phyloP scores from a whole-genome alignment of 2,329 filamentous ascomycete genomes.

The Diaporthe nobilis region DNA sequence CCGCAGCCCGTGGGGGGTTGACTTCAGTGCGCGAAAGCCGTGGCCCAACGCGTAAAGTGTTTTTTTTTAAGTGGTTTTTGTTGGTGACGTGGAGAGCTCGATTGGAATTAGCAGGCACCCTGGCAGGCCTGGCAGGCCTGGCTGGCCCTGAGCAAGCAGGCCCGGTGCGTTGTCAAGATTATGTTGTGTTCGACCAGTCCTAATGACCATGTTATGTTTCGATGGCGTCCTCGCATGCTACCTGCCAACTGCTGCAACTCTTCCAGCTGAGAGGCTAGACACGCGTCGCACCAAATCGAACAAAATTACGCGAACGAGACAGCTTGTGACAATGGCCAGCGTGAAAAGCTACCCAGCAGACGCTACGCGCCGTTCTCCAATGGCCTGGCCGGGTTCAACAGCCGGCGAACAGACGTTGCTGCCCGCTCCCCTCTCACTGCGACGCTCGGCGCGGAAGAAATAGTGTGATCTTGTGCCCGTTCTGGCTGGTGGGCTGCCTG shows the following conservation, averaged over 20 bases:
- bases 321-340: neutral
- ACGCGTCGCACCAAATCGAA: constrained; percentile 3
- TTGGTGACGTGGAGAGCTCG: constrained; percentile 10
- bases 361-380: constrained; percentile 15
- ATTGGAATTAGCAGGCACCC: neutral
- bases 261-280: constrained; percentile 4
- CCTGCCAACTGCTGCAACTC: neutral
- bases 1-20: constrained; percentile 1
- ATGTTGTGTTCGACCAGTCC: neutral
- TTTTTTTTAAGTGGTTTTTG: neutral
- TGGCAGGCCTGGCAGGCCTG: neutral
- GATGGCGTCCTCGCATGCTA: neutral
- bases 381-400: constrained; percentile 5
- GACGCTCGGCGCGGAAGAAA: constrained; percentile 23
- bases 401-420: constrained; percentile 30
- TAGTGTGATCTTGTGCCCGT: constrained; percentile 19
- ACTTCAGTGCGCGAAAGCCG: neutral
- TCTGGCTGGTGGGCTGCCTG: neutral
- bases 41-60: constrained; percentile 31
- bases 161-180: neutral
- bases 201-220: neutral
- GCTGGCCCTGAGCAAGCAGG: neutral
- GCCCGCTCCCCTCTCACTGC: constrained; percentile 28
- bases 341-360: neutral
- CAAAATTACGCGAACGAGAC: neutral